A percentile compares a stretch with the other conserved stretches of the same genome.
These are phyloP conservation scores for Dryas integrifolia DNA, from an alignment of 331 rosid species.

Conservation along the genomic window DNA sequence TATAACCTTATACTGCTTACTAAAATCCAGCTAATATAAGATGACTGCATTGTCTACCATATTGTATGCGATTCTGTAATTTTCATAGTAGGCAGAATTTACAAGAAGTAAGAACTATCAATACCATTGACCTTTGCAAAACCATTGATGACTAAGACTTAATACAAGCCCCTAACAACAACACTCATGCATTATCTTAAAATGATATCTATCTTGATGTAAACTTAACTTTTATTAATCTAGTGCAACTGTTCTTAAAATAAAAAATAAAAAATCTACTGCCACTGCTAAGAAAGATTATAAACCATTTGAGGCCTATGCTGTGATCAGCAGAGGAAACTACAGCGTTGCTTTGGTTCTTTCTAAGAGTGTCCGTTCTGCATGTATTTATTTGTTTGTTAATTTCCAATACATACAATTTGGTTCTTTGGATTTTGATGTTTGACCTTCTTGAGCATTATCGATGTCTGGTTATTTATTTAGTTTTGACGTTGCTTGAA, in stretches of 20 bases:
- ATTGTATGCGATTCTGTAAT: conserved; percentile 16
- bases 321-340: too few relatives aligned
- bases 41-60: conserved; percentile 13
- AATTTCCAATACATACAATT: not conserved
- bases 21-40: conserved; percentile 24
- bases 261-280: not conserved
- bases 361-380: not conserved
- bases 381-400: not conserved
- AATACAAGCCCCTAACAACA: not conserved
- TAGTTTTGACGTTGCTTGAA: not conserved
- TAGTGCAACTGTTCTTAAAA: not conserved
- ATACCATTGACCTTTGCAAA: not conserved
- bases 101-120: not conserved
- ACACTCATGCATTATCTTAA: not conserved
- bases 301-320: too few relatives aligned
- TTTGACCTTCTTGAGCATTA: not conserved
- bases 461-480: not conserved
- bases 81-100: conserved; percentile 5
- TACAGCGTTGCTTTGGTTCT: too few relatives aligned
- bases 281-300: too few relatives aligned
- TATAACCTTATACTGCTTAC: conserved; percentile 15
- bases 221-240: not conserved
- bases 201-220: not conserved
- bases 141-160: not conserved
- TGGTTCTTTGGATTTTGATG: not conserved